phyloP scores from a whole-genome alignment of 208 protist genomes.

The Acanthamoeba lenticulata region DNA sequence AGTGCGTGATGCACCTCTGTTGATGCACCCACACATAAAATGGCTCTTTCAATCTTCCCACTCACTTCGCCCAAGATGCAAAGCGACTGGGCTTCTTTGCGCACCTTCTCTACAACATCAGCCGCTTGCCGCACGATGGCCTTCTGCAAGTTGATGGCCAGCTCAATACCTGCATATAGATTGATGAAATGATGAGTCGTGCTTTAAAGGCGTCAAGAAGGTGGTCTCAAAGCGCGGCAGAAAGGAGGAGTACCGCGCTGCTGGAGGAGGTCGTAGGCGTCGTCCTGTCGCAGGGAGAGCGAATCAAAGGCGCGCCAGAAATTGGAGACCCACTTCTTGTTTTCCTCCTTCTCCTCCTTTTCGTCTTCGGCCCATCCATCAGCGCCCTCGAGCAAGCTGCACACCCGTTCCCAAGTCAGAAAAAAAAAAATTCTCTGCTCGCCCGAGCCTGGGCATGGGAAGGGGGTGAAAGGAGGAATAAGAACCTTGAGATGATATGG shows the following conservation, averaged over 20 bases:
- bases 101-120: slow-evolving; percentile 21
- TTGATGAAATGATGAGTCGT: slow-evolving; percentile 68
- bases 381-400: slow-evolving; percentile 14
- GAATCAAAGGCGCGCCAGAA: slow-evolving; percentile 70
- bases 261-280: slow-evolving; percentile 6
- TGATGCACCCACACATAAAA: not conserved
- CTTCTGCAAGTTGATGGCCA: slow-evolving; percentile 53
- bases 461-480: not conserved
- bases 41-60: too few relatives aligned
- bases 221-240: slow-evolving; percentile 6
- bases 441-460: not conserved
- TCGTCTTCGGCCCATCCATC: slow-evolving; percentile 47
- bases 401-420: not conserved
- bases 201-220: too few relatives aligned
- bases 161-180: slow-evolving; percentile 56
- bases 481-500: slow-evolving; percentile 53
- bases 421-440: not conserved
- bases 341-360: not conserved
- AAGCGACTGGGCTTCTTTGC: too few relatives aligned
- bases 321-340: slow-evolving; percentile 31
- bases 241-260: slow-evolving; percentile 63
- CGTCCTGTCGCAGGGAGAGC: slow-evolving; percentile 46
- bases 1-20: slow-evolving; percentile 32
- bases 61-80: not conserved
- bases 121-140: slow-evolving; percentile 71